These are phyloP conservation scores for Fagopyrum homotropicum DNA, from an alignment of 148 eudicot species.

Conservation along the genomic window DNA sequence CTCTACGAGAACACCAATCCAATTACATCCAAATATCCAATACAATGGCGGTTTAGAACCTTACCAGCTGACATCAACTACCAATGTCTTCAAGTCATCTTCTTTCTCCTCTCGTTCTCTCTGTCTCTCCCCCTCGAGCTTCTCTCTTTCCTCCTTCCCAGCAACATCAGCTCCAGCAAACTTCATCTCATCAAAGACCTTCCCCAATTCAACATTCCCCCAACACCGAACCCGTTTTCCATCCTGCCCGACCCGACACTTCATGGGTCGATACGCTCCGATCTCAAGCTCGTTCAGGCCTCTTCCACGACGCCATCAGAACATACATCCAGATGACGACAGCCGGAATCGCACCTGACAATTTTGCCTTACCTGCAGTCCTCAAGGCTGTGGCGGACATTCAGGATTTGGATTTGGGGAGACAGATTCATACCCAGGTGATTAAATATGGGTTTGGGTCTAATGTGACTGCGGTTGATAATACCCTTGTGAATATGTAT, in stretches of 20 bases:
- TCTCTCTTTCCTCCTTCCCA: not conserved
- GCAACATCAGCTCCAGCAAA: conserved; percentile 3
- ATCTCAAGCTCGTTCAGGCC: conserved; percentile 44
- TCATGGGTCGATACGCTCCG: conserved; percentile 71
- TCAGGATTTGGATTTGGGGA: conserved; percentile 44
- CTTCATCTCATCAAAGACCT: not conserved
- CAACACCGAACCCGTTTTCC: conserved; percentile 26
- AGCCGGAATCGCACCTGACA: conserved; percentile 42
- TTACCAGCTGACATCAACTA: not conserved
- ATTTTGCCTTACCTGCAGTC: conserved; percentile 60
- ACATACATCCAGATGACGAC: conserved; percentile 53
- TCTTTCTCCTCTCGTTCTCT: not conserved
- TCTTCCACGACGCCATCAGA: conserved; percentile 45
- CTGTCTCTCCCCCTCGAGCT: conserved; percentile 2
- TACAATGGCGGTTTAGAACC: not conserved
- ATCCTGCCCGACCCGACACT: conserved; percentile 22
- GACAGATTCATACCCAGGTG: conserved; percentile 54
- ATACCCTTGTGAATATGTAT: conserved; percentile 62
- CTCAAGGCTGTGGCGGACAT: conserved; percentile 54
- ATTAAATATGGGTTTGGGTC: conserved; percentile 46
- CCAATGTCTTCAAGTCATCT: conserved; percentile 4
- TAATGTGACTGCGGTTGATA: conserved; percentile 46
- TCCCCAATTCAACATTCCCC: not conserved
- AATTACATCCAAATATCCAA: not conserved
- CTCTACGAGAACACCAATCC: not conserved